Conservation (phyloP, 345 rosid genomes). For the Eucalyptus camaldulensis region DNA sequence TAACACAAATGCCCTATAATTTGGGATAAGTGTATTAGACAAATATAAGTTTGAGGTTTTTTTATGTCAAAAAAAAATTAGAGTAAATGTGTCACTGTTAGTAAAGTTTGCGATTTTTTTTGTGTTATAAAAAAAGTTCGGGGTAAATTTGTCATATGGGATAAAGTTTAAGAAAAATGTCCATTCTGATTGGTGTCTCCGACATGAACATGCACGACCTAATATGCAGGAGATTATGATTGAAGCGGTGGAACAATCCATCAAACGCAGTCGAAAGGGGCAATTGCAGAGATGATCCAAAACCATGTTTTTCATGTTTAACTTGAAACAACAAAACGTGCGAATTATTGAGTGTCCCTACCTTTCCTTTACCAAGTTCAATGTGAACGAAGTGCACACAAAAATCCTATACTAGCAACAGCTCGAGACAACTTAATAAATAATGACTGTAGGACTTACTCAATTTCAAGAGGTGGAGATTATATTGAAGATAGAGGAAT, state of each 20-base stretch:
- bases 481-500: not conserved
- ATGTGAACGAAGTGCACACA: not conserved
- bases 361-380: not conserved
- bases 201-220: not conserved
- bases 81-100: too few relatives aligned
- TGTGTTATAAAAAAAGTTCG: too few relatives aligned
- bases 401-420: not conserved
- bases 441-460: not conserved
- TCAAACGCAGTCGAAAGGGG: constrained; percentile 17
- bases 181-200: not conserved
- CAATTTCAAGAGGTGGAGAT: not conserved
- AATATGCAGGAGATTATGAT: constrained; percentile 16
- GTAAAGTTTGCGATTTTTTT: accelerated
- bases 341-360: not conserved
- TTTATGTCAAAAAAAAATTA: too few relatives aligned
- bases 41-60: too few relatives aligned
- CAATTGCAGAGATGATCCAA: constrained; percentile 10
- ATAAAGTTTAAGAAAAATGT: not conserved
- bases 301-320: not conserved
- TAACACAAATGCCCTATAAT: too few relatives aligned
- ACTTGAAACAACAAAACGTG: not conserved
- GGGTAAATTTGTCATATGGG: too few relatives aligned
- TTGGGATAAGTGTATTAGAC: too few relatives aligned
- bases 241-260: constrained; percentile 27
- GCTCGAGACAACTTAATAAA: not conserved